phyloP scores from a whole-genome alignment of 163 green algal species.

The Volvox carteri region DNA sequence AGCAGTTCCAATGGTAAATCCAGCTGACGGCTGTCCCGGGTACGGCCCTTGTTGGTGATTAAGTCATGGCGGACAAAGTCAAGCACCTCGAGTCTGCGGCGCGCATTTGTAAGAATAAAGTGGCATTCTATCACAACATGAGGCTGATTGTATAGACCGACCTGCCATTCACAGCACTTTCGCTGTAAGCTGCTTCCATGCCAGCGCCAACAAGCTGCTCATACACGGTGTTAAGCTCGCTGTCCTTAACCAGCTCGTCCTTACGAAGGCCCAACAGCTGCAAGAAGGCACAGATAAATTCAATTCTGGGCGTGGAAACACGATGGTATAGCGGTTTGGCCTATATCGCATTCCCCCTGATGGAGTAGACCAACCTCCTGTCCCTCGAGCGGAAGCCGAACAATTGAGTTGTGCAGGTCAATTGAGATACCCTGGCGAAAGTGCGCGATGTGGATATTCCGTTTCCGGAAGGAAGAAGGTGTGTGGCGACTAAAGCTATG shows the following conservation, averaged over 20 bases:
- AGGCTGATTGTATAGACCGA: background rate
- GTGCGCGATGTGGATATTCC: background rate
- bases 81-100: conserved; percentile 49
- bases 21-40: conserved; percentile 27
- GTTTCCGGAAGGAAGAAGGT: background rate
- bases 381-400: conserved; percentile 39
- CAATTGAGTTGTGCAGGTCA: background rate
- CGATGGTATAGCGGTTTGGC: no score
- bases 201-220: conserved; percentile 36
- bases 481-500: background rate
- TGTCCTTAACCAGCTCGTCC: conserved; percentile 49
- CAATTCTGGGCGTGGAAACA: no score
- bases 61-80: conserved; percentile 37
- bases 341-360: no score
- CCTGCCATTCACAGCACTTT: background rate
- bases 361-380: conserved; percentile 16
- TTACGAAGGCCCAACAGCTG: conserved; percentile 56
- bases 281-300: no score
- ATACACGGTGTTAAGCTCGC: conserved; percentile 43
- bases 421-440: background rate
- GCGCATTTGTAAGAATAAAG: background rate
- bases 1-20: conserved; percentile 54
- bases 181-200: conserved; percentile 56
- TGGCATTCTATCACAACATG: background rate
- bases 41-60: conserved; percentile 54